Percentiles rank a stretch among this genome's conserved stretches.
Conservation (phyloP, 2,329 filamentous ascomycete genomes). For the Neoscytalidium dimidiatum region DNA sequence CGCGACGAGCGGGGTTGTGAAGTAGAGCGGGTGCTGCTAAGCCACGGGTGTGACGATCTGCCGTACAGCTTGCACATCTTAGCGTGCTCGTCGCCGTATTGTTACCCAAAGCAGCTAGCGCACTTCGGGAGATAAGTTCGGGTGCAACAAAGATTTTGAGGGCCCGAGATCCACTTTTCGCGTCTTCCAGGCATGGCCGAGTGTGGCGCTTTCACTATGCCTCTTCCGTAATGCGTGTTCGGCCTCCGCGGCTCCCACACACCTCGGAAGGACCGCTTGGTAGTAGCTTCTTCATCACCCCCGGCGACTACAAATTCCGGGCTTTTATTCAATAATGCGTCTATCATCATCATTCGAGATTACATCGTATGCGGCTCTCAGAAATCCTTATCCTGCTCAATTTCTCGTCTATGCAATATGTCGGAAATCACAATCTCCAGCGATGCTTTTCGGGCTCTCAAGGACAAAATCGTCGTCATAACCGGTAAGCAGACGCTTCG, state of each 20-base stretch:
- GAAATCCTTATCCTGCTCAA: background rate
- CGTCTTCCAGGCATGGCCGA: background rate
- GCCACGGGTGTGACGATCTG: too few species aligned
- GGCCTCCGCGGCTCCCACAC: background rate
- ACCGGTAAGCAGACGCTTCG: conserved; percentile 44
- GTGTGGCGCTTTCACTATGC: background rate
- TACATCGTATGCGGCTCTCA: background rate
- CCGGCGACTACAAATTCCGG: background rate
- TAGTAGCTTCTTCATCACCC: background rate
- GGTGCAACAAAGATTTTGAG: background rate
- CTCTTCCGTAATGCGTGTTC: background rate
- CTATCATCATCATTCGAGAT: background rate
- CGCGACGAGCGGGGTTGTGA: too few species aligned
- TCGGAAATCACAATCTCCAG: conserved; percentile 50
- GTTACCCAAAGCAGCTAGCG: background rate
- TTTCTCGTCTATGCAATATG: conserved; percentile 32
- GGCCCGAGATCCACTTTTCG: background rate
- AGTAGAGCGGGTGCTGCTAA: too few species aligned
- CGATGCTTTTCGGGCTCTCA: conserved; percentile 45
- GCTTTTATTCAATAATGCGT: background rate
- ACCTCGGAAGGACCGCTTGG: background rate
- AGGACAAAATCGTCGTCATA: conserved; percentile 54
- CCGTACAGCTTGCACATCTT: too few species aligned
- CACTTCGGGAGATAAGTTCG: background rate
- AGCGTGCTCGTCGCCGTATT: background rate